phyloP scores from a whole-genome alignment of 2,329 filamentous ascomycete species.

The Stemphylium beticola region DNA sequence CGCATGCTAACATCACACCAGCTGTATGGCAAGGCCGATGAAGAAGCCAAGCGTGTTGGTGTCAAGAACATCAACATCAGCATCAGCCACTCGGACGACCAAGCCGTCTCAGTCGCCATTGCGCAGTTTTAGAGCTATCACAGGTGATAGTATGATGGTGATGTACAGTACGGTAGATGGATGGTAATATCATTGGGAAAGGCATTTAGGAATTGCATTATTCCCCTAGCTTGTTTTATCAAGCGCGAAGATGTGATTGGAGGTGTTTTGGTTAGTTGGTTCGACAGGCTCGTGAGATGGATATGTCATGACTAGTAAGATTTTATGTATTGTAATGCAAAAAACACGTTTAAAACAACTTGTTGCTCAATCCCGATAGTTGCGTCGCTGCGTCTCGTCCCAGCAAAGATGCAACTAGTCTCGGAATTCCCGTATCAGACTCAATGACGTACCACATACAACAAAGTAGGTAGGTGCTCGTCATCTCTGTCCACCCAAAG shows the following conservation, averaged over 20 bases:
- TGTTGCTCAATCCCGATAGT: neutral
- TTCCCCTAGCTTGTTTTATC: constrained; percentile 2
- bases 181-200: constrained; percentile 2
- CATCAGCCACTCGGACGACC: constrained; percentile 92
- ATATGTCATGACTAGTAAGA: constrained; percentile 7
- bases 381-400: no score
- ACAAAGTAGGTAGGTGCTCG: neutral
- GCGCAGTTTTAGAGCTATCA: constrained; percentile 68
- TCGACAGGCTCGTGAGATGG: neutral
- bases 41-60: constrained; percentile 82
- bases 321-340: constrained; percentile 14
- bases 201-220: neutral
- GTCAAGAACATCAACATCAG: constrained; percentile 90
- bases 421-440: neutral
- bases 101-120: constrained; percentile 93
- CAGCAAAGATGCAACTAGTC: neutral
- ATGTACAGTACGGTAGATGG: neutral
- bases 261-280: neutral
- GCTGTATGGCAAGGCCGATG: constrained; percentile 84
- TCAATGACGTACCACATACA: neutral
- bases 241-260: neutral
- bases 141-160: neutral
- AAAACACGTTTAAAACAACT: neutral
- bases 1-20: constrained; percentile 49
- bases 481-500: neutral